These are phyloP conservation scores for Penium margaritaceum DNA, from an alignment of 139 green algal genomes.

Conservation along the genomic window DNA sequence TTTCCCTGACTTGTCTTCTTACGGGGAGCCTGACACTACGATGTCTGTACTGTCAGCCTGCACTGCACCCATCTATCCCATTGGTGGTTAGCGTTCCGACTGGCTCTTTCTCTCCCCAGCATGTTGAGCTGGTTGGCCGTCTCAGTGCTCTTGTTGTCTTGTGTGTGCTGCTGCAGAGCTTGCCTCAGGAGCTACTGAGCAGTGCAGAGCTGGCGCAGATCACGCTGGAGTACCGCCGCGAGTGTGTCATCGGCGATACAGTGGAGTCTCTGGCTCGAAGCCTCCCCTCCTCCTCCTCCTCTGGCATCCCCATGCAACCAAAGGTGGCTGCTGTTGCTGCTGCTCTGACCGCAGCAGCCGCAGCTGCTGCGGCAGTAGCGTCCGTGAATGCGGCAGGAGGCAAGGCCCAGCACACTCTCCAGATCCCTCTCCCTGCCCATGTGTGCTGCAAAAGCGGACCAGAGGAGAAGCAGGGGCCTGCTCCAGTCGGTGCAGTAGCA, in stretches of 20 bases:
- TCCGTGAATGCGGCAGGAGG: too few relatives aligned
- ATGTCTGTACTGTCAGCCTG: background rate
- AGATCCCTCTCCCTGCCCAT: too few relatives aligned
- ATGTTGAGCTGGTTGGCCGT: conserved; percentile 55
- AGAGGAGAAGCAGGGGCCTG: background rate
- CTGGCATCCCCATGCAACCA: background rate
- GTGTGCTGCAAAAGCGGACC: too few relatives aligned
- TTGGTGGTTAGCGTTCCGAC: background rate
- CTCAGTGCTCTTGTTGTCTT: background rate
- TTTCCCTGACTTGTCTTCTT: background rate
- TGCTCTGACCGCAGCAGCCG: background rate
- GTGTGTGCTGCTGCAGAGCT: conserved; percentile 63
- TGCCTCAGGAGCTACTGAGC: conserved; percentile 24
- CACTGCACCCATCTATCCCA: background rate
- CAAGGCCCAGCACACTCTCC: too few relatives aligned
- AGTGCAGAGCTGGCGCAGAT: conserved; percentile 26
- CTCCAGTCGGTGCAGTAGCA: background rate
- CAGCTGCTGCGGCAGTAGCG: too few relatives aligned
- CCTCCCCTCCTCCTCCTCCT: background rate
- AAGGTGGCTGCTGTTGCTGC: background rate
- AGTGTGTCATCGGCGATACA: conserved; percentile 13
- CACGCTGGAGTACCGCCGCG: conserved; percentile 39
- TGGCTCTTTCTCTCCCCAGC: background rate
- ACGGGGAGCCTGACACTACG: too few relatives aligned
- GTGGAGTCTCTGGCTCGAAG: conserved; percentile 21